Evolutionary conservation across 108 stramenopile genomes (phyloP).

Genomic region (Pseudonitzschia delicatissima): DNA sequence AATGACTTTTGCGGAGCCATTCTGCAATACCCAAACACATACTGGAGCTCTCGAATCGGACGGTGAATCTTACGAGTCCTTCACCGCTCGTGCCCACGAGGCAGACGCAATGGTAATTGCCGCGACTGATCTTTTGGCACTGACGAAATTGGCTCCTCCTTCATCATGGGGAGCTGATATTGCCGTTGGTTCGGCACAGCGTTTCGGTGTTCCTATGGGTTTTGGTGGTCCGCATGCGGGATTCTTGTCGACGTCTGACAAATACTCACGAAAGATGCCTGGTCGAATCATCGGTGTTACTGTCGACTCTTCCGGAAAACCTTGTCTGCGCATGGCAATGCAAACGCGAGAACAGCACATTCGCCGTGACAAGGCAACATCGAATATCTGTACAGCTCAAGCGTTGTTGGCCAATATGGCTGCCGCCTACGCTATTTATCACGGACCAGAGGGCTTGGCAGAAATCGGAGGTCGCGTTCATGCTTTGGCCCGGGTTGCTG

Average conservation of each 20-base stretch:
- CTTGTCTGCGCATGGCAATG: conserved; percentile 99
- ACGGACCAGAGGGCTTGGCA: conserved; percentile 95
- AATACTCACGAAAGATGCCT: conserved; percentile 96
- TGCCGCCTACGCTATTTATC: conserved; percentile 97
- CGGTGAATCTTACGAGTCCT: conserved; percentile 82
- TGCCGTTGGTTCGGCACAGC: conserved; percentile 96
- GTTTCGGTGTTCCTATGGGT: conserved; percentile 99
- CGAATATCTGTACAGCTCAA: conserved; percentile 99
- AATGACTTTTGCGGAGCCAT: conserved; percentile 93
- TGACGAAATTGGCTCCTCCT: conserved; percentile 87
- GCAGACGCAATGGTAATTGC: conserved; percentile 88
- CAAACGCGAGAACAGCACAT: conserved; percentile 99
- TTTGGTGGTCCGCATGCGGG: conserved; percentile 99
- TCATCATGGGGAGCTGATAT: conserved; percentile 97
- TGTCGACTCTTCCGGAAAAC: conserved; percentile 88
- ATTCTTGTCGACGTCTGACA: conserved; percentile 90
- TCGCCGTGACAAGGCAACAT: conserved; percentile 98
- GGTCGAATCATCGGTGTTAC: conserved; percentile 97
- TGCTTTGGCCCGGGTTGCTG: conserved; percentile 78
- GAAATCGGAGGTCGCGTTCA: conserved; percentile 88
- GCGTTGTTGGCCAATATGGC: conserved; percentile 99
- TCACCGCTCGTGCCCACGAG: conserved; percentile 75
- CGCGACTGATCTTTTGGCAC: conserved; percentile 94
- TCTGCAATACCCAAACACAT: conserved; percentile 98
- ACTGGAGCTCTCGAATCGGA: conserved; percentile 80